phyloP scores from a whole-genome alignment of 371 early-diverging fungal genomes.

The Dichotomocladium elegans region DNA sequence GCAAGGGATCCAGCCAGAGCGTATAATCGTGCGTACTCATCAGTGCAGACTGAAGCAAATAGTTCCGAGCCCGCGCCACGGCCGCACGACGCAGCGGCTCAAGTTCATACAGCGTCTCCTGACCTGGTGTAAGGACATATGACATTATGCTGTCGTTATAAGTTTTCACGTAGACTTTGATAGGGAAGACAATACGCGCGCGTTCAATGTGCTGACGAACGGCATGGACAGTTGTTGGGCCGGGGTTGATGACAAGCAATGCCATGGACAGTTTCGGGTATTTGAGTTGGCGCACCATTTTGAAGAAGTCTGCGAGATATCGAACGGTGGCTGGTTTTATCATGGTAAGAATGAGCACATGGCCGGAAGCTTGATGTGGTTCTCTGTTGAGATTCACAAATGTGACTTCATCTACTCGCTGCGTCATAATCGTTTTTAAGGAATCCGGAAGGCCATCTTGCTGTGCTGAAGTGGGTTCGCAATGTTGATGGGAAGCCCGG shows the following conservation, averaged over 20 bases:
- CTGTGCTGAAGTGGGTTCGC: not conserved
- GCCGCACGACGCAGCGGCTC: slow-evolving; percentile 42
- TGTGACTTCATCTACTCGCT: not conserved
- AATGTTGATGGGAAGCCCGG: not conserved
- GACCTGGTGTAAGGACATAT: slow-evolving; percentile 7
- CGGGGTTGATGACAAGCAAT: slow-evolving; percentile 12
- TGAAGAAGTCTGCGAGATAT: slow-evolving; percentile 7
- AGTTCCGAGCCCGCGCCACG: slow-evolving; percentile 53
- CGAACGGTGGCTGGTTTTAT: slow-evolving; percentile 5
- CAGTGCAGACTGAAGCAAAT: slow-evolving; percentile 44
- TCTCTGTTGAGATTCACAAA: slow-evolving; percentile 5
- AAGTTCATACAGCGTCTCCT: slow-evolving; percentile 30
- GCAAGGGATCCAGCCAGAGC: slow-evolving; percentile 52
- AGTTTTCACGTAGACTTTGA: slow-evolving; percentile 23
- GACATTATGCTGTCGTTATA: slow-evolving; percentile 14
- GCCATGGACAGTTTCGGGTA: slow-evolving; percentile 11
- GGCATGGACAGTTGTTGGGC: slow-evolving; percentile 11
- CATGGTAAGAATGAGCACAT: slow-evolving; percentile 7
- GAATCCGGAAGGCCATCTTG: slow-evolving; percentile 4
- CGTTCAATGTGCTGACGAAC: slow-evolving; percentile 10
- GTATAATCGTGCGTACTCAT: slow-evolving; percentile 48
- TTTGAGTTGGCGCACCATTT: not conserved
- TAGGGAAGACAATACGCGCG: slow-evolving; percentile 13
- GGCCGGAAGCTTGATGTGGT: not conserved
- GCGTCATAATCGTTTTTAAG: not conserved